phyloP scores from a whole-genome alignment of 2,329 filamentous ascomycete genomes.

The Colletotrichum falcatum region DNA sequence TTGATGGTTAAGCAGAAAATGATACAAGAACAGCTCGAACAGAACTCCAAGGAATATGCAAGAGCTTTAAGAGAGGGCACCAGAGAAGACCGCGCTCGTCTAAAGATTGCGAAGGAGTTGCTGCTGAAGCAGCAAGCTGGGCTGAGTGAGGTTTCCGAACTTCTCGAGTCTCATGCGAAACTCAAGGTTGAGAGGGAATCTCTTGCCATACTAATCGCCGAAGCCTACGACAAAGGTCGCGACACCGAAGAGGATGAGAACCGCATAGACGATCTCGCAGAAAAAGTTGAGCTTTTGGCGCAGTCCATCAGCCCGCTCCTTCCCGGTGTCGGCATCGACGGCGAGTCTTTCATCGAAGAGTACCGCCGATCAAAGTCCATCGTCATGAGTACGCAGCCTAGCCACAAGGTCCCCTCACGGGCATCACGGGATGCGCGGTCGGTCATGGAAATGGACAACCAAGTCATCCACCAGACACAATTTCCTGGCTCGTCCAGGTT shows the following conservation, averaged over 20 bases:
- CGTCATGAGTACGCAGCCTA: constrained; percentile 45
- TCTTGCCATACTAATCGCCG: constrained; percentile 59
- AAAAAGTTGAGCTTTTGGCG: constrained; percentile 56
- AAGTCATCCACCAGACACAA: constrained; percentile 67
- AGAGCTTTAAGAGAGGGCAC: constrained; percentile 61
- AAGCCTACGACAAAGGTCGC: constrained; percentile 63
- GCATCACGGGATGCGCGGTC: constrained; percentile 3
- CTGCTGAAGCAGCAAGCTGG: constrained; percentile 60
- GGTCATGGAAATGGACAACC: constrained; percentile 52
- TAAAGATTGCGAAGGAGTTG: constrained; percentile 63
- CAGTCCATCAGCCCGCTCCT: constrained; percentile 56
- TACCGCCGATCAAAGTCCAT: constrained; percentile 44
- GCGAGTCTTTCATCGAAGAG: constrained; percentile 53
- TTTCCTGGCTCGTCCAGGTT: constrained; percentile 46
- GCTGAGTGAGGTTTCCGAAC: constrained; percentile 55
- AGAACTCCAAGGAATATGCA: constrained; percentile 62
- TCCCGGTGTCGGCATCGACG: constrained; percentile 59
- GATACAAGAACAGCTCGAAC: constrained; percentile 57
- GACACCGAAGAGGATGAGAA: constrained; percentile 65
- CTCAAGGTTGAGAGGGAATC: constrained; percentile 59
- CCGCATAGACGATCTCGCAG: constrained; percentile 61
- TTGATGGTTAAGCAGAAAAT: constrained; percentile 52
- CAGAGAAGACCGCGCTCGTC: constrained; percentile 57
- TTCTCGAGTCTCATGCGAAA: constrained; percentile 57
- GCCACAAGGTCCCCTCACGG: constrained; percentile 41